Base-by-base conservation (phyloP, 2,329 filamentous ascomycete genomes). In the Penicillium verrucosum region DNA sequence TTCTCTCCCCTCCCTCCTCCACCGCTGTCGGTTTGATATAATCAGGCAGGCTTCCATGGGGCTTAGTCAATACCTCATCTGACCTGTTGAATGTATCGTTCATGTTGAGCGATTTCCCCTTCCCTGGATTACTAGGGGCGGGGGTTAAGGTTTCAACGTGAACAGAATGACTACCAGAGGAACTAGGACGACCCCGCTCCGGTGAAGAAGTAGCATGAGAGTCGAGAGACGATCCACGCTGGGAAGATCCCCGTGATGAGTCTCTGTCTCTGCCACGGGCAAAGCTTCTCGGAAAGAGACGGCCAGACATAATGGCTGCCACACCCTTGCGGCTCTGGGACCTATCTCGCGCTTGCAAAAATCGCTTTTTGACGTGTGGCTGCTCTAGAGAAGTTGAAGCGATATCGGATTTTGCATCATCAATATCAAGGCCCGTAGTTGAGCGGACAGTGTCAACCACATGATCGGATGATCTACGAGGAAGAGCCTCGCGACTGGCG, bases 71-170 rank as follows among this genome's bases (percentile, higher is more conserved):
- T 49, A 87, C 86, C 11, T 87, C 87, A 68, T 92, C 87, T 1
- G 89, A 90, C 57, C 85, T 82, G 49, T 86, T 81, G 68, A 92
- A 90, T 4, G 88, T 87, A 60, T 80, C 87, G 57, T 82, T 84
- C 73, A 89, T 83, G 68, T 92, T 87, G 50, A 91, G 76, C 1
- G 83, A 71, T 45, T 82, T 81, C 11, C 84, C 85, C 52, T 85
- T 84, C 41, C 85, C 82, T 4, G 89, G 78, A 18, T 25, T 30
- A 27, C 21, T 27, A 30, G 45, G 52, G n/a, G 48, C 27, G 5
- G 47, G 41, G 0, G 47, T 40, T 27, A 54, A 44, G 12, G 47
- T 51, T 18, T 42, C 50, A 3, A 57, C 44, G 14, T 60, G 43
- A 23, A 38, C n/a, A 29, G 30, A 78, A 70, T 68, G 78, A 77